Base-by-base conservation (phyloP, 2,329 filamentous ascomycete genomes). In the Pezicula neosporulosa region DNA sequence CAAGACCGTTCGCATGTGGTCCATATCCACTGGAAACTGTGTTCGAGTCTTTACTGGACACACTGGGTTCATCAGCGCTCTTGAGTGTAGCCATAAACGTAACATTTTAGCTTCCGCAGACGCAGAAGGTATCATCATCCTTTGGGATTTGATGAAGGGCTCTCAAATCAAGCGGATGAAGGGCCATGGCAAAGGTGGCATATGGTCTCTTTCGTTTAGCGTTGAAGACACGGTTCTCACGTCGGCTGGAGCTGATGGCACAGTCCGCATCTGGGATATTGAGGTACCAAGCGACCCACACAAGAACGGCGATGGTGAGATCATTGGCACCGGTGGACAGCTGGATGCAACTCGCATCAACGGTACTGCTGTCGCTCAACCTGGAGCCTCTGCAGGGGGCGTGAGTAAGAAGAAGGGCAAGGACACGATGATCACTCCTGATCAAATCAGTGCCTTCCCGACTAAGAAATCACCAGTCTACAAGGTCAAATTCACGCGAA, bases 1-100 rank as follows among this genome's bases (percentile, higher is more conserved):
- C 70, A 93, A 93, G 69, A 94, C 91, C 0, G 89, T 97, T 33
- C 86, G 94, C 28, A 97, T 99, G 93, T 99, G 94, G 94, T 86
- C 91, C 9, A 82, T 97, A n/a, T 81, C 84, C 10, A 93, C 87
- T 8, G 94, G 94, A 27, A 85, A 86, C 55, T 90, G 91, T 35
- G 89, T 97, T 5, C 87, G 94, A 24, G 83, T 97, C 63, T 96
- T 97, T 66, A 91, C 89, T 0, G 94, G 94, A 1, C 94, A 99
- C 66, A 87, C 84, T 0, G 90, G 94, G 46, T 90, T 90, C 63
- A 85, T 97, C 65, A 95, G 87, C 13, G 82, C 90, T 0, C 74
- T 97, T 24, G 83, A 93, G 57, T 96, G 91, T 63, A 87, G 90
- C 19, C 90, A 90, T 1, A 91, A 90, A 62, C 94, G 94, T 58